Percentiles rank a stretch among this genome's conserved stretches.
Evolutionary conservation across 441 rosid genomes (phyloP).

Genomic region (Cnidoscolus chayamansa): DNA sequence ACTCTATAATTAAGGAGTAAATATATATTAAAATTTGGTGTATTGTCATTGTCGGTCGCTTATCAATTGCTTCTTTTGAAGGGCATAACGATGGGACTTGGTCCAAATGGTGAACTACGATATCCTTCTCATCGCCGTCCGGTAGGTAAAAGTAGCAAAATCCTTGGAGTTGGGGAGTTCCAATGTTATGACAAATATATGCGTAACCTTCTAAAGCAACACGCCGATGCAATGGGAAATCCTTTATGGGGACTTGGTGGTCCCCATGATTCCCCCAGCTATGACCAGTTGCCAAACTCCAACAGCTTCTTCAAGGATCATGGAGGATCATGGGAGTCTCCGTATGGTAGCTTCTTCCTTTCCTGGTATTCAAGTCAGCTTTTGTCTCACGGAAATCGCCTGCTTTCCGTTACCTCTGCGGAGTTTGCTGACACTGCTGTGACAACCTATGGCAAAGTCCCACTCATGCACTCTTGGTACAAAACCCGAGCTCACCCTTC

Average conservation of each 20-base stretch:
- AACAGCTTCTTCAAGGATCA: conserved; percentile 63
- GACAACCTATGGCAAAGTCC: conserved; percentile 56
- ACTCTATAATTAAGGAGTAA: not conserved
- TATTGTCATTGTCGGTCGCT: not conserved
- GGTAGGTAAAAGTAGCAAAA: conserved; percentile 20
- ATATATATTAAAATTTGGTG: not conserved
- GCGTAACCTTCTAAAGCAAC: conserved; percentile 60
- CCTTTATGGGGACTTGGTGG: conserved; percentile 92
- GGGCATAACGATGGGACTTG: conserved; percentile 82
- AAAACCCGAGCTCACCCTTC: conserved; percentile 60
- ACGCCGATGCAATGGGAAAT: conserved; percentile 62
- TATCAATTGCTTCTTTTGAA: conserved; percentile 28
- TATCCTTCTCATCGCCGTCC: conserved; percentile 63
- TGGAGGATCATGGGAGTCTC: conserved; percentile 80
- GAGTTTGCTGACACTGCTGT: conserved; percentile 39
- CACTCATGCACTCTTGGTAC: conserved; percentile 69
- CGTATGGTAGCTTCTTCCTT: conserved; percentile 78
- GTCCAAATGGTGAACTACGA: conserved; percentile 78
- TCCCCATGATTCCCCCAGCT: conserved; percentile 77
- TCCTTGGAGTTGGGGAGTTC: conserved; percentile 69
- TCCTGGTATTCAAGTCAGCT: conserved; percentile 82
- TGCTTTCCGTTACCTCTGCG: conserved; percentile 63
- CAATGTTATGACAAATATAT: conserved; percentile 82
- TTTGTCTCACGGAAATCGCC: conserved; percentile 57
- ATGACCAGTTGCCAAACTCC: conserved; percentile 45